Evolutionary conservation across 2,329 filamentous ascomycete species (phyloP), one percentile per base, ranked within the genome.

Genomic region (Ophiostoma piceae): DNA sequence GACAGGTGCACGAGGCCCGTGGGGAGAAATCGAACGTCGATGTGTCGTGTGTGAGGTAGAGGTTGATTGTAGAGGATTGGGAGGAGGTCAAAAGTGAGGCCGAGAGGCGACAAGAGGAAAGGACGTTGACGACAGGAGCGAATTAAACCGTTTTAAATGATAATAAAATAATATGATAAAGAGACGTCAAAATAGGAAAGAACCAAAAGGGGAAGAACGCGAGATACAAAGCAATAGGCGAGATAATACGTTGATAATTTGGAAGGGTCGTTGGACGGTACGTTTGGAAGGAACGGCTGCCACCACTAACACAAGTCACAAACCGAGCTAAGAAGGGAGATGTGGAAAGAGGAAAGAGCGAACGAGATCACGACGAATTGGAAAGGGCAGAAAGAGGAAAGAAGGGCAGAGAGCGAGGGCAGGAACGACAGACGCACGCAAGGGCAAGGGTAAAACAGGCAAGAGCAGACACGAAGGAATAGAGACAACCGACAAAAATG

Each of bases 1-100:
- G 71, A 66, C 70, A 41, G 70, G 70, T 69, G 41, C 22, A 67
- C 54, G 67, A 70, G 60, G 70, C 67, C 68, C 68, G 68, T 70
- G 70, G n/a, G 68, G 67, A 54, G 66, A n/a, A 70, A 70, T 71
- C 68, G 70, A 68, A 71, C 60, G 68, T 37, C 60, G 32, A 35
- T n/a, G 60, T 19, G 60, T 22, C 37, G 62, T 41, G 62, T 65
- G 39, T 41, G 12, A 41, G 39, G 39, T 41, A 41, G 26, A 32
- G 14, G 57, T 32, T 62, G 26, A 7, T n/a, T 35, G 26, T 29
- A 60, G 43, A 47, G 43, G 6, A 47, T 47, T 8, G 43, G 14
- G 5, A 32, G 26, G 26, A 12, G 14, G 57, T 19, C 26, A 7
- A 62, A 62, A 62, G 26, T 57, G 51, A 57, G 51, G n/a, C 9